Evolutionary conservation across 495 filamentous ascomycete genomes (phyloP).

Genomic region (Cryomyces minteri): DNA sequence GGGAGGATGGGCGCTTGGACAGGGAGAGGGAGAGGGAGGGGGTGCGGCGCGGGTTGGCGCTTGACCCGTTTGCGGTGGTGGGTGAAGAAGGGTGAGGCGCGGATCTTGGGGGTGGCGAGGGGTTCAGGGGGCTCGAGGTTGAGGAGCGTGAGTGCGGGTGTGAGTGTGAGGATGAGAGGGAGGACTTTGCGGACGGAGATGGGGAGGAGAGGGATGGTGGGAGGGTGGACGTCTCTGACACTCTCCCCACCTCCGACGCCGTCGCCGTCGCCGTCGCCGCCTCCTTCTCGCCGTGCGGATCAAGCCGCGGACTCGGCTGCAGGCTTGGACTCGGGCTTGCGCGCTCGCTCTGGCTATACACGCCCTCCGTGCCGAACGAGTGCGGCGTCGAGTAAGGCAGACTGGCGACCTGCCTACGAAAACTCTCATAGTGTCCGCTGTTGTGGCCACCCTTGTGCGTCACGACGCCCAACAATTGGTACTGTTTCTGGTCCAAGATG

Average conservation of each 20-base stretch:
- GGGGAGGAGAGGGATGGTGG: slow-evolving; percentile 5
- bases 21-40: too few species aligned
- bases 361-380: slow-evolving; percentile 49
- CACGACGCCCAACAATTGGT: slow-evolving; percentile 72
- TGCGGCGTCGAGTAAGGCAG: slow-evolving; percentile 64
- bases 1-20: too few species aligned
- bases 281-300: slow-evolving; percentile 17
- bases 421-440: slow-evolving; percentile 94
- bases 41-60: too few species aligned
- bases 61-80: too few species aligned
- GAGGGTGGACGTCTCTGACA: not conserved
- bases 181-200: not conserved
- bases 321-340: slow-evolving; percentile 29
- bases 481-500: slow-evolving; percentile 56
- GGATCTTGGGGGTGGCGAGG: not conserved
- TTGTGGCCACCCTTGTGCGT: slow-evolving; percentile 93
- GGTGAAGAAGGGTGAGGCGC: too few species aligned
- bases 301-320: slow-evolving; percentile 15
- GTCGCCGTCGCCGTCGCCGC: not conserved
- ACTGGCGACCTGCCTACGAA: slow-evolving; percentile 60
- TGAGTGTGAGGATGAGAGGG: slow-evolving; percentile 4
- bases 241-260: not conserved
- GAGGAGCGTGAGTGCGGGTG: slow-evolving; percentile 1
- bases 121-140: not conserved
- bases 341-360: slow-evolving; percentile 34